Evolutionary conservation across 73 alveolate genomes (phyloP).

Genomic region (Tetrahymena borealis): DNA sequence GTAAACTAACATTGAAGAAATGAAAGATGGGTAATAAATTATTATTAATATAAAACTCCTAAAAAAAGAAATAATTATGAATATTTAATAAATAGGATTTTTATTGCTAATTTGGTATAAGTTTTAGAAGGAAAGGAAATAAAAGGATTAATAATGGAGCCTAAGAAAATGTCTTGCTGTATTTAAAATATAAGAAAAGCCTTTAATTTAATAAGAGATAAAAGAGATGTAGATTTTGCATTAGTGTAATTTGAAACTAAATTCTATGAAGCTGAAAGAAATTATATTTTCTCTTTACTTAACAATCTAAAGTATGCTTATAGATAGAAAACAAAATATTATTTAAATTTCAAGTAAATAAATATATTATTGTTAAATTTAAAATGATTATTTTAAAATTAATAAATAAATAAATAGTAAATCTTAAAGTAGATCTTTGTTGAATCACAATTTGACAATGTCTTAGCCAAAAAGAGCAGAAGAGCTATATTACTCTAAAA

Average conservation of each 20-base stretch:
- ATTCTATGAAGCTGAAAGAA: neutral
- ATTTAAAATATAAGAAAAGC: neutral
- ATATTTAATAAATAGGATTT: no score
- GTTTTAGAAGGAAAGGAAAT: neutral
- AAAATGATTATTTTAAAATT: neutral
- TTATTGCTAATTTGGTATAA: neutral
- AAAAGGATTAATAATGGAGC: neutral
- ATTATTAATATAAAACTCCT: no score
- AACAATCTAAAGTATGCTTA: neutral
- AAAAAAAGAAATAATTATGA: neutral
- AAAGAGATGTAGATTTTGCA: neutral
- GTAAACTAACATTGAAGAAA: neutral
- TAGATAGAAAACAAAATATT: neutral
- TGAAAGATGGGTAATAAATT: neutral
- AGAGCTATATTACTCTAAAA: neutral
- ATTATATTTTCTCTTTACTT: neutral
- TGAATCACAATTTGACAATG: neutral
- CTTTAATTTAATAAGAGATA: neutral
- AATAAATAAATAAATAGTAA: neutral
- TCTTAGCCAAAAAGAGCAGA: neutral
- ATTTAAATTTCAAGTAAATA: neutral
- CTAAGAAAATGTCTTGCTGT: neutral
- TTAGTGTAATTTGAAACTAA: neutral
- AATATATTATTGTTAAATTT: neutral
- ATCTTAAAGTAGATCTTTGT: neutral